A percentile compares a stretch with the other conserved stretches of the same genome.
Conservation (phyloP, 345 rosid genomes). For the Camelina neglecta region DNA sequence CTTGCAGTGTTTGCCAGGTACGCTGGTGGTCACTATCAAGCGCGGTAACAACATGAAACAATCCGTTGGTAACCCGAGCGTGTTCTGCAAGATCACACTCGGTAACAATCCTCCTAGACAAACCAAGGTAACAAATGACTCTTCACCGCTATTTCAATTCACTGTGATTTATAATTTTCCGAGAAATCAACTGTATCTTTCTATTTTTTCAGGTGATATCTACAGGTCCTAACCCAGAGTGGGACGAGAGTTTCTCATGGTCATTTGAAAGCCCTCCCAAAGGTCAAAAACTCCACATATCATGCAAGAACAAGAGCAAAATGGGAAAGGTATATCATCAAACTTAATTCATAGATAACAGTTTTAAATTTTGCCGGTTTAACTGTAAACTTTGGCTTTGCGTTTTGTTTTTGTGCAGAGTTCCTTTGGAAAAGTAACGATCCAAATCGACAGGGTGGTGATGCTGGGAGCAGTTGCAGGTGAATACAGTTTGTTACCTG, state of each 20-base stretch:
- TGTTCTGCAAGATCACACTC: slow-evolving; percentile 88
- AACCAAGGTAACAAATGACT: slow-evolving; percentile 63
- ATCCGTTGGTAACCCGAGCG: slow-evolving; percentile 98
- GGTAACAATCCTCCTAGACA: slow-evolving; percentile 88
- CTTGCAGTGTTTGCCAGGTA: slow-evolving; percentile 98
- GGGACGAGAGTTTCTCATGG: slow-evolving; percentile 99
- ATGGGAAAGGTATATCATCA: slow-evolving; percentile 85
- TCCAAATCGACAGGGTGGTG: slow-evolving; percentile 94
- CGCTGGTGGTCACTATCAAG: slow-evolving; percentile 85
- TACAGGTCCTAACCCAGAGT: slow-evolving; percentile 96
- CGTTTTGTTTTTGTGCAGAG: slow-evolving; percentile 55
- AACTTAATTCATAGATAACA: background rate
- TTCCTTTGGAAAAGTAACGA: slow-evolving; percentile 96
- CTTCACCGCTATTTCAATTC: background rate
- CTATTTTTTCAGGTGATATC: slow-evolving; percentile 65
- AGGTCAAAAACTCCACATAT: slow-evolving; percentile 96
- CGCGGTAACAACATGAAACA: slow-evolving; percentile 99
- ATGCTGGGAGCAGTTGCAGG: slow-evolving; percentile 98
- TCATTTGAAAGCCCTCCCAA: slow-evolving; percentile 98
- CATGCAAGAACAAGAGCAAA: slow-evolving; percentile 99
- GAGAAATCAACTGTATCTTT: slow-evolving; percentile 15
- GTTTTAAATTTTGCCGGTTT: background rate
- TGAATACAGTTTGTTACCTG: slow-evolving; percentile 86
- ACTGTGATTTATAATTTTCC: background rate
- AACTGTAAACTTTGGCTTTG: slow-evolving; percentile 6